These are phyloP conservation scores for Calocera cornea DNA, from an alignment of 768 basidiomycete species.

Conservation along the genomic window DNA sequence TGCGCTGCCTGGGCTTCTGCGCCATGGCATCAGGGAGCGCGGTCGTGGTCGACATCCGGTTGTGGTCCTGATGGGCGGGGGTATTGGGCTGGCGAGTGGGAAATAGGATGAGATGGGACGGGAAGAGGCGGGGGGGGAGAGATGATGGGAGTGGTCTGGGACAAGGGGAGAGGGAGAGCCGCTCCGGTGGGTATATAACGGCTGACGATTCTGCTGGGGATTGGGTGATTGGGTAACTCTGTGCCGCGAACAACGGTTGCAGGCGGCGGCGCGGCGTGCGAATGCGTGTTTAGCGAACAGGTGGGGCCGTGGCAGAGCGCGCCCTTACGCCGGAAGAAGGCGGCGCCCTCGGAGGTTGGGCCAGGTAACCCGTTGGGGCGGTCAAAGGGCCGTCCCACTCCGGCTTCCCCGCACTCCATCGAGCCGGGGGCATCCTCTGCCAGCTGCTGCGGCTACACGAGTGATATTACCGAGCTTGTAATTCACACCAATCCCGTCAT, in stretches of 20 bases:
- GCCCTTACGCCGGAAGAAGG: neutral
- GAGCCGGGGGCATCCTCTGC: too few species aligned
- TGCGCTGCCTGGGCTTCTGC: constrained; percentile 4
- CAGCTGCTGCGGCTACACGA: neutral
- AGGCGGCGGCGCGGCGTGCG: neutral
- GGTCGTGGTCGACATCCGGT: constrained; percentile 1
- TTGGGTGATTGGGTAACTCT: neutral
- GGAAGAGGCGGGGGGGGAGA: neutral
- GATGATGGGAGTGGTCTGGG: constrained; percentile 3
- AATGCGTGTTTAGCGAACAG: neutral
- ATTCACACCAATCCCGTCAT: too few species aligned
- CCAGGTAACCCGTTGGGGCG: neutral
- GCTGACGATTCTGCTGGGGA: neutral
- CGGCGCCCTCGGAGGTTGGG: neutral
- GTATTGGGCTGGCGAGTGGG: neutral
- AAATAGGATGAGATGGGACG: neutral
- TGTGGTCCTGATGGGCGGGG: neutral
- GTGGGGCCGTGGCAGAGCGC: neutral
- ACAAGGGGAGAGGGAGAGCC: neutral
- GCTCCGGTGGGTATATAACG: neutral
- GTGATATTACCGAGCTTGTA: neutral
- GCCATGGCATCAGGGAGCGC: neutral
- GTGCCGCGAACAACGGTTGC: neutral
- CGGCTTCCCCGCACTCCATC: neutral
- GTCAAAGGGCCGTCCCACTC: neutral